Percentiles rank a stretch among this genome's conserved stretches.
These are phyloP conservation scores for Albifimbria verrucaria DNA, from an alignment of 2,329 filamentous ascomycete genomes.

Conservation along the genomic window DNA sequence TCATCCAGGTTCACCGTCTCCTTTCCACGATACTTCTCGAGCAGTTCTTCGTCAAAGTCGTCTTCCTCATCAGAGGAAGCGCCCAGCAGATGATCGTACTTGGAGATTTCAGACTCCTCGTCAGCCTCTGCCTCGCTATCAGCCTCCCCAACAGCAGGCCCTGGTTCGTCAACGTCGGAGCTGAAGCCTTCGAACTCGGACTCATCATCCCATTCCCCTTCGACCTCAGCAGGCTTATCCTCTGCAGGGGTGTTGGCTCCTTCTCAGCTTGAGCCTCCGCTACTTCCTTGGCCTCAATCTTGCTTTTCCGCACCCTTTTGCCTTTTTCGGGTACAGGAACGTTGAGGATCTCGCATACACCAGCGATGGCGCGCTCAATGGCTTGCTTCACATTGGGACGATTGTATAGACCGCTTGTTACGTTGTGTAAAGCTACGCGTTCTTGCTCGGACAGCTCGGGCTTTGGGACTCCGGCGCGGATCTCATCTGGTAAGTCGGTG, in stretches of 20 bases:
- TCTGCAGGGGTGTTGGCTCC: conserved; percentile 12
- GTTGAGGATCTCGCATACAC: conserved; percentile 45
- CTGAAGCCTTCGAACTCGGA: conserved; percentile 36
- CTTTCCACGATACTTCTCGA: conserved; percentile 25
- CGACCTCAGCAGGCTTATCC: conserved; percentile 17
- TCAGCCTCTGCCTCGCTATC: conserved; percentile 22
- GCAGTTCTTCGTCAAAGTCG: conserved; percentile 30
- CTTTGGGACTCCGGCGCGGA: conserved; percentile 45
- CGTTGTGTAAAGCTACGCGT: conserved; percentile 50
- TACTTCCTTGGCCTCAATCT: conserved; percentile 27
- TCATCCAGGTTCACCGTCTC: conserved; percentile 36
- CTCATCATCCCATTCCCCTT: conserved; percentile 23
- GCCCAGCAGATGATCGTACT: conserved; percentile 44
- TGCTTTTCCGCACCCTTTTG: conserved; percentile 27
- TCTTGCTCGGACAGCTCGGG: conserved; percentile 52
- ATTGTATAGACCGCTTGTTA: conserved; percentile 56
- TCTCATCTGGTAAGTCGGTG: conserved; percentile 44
- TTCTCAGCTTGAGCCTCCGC: conserved; percentile 20
- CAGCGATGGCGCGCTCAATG: conserved; percentile 45
- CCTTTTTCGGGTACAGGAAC: conserved; percentile 43
- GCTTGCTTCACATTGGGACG: conserved; percentile 46
- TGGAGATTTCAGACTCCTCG: conserved; percentile 32
- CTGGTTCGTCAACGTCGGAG: conserved; percentile 22
- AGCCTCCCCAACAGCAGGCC: conserved; percentile 12
- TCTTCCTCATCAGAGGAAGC: conserved; percentile 42